phyloP scores from a whole-genome alignment of 805 yeast genomes.

The Candida wancherniae region DNA sequence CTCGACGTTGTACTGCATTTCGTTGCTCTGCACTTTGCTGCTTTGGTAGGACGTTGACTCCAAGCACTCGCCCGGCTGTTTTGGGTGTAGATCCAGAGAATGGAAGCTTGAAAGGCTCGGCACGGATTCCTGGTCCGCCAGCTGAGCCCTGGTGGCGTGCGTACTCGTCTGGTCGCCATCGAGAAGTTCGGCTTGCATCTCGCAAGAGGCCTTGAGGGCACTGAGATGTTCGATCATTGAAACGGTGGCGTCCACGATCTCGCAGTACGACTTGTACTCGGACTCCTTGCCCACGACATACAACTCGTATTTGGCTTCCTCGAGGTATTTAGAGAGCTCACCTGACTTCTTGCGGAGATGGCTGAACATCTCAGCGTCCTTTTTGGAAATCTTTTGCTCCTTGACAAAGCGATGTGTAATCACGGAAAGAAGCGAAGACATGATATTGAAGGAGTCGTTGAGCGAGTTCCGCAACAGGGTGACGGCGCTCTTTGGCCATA shows the following conservation, averaged over 20 bases:
- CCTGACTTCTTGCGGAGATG: conserved; percentile 38
- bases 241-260: conserved; percentile 49
- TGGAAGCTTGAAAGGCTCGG: conserved; percentile 23
- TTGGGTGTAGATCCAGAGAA: conserved; percentile 16
- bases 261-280: conserved; percentile 43
- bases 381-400: conserved; percentile 41
- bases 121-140: conserved; percentile 11
- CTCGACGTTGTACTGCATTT: conserved; percentile 19
- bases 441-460: conserved; percentile 46
- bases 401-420: conserved; percentile 46
- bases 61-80: conserved; percentile 29
- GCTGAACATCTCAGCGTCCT: conserved; percentile 34
- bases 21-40: conserved; percentile 18
- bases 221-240: conserved; percentile 54
- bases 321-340: conserved; percentile 37
- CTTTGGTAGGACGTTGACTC: conserved; percentile 7
- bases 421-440: conserved; percentile 46
- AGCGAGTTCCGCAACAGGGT: conserved; percentile 39
- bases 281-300: conserved; percentile 48
- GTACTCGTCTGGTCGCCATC: conserved; percentile 1
- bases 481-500: conserved; percentile 63
- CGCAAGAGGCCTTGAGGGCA: conserved; percentile 64
- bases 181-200: conserved; percentile 55
- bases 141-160: not conserved
- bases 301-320: conserved; percentile 63